Base-by-base conservation (phyloP, 2,329 filamentous ascomycete genomes). In the Metarhizium sp. region DNA sequence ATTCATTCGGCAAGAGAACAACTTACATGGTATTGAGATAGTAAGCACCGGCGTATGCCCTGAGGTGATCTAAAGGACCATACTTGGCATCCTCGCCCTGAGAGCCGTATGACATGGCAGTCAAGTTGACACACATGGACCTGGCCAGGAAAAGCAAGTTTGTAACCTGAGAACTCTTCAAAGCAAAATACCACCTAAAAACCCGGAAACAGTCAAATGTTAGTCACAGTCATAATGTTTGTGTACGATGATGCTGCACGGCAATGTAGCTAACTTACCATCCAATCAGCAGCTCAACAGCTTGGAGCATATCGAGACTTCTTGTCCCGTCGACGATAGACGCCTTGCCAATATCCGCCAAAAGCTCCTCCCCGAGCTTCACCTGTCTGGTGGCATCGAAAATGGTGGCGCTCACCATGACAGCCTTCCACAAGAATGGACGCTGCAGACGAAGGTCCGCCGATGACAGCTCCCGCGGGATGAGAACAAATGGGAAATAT, bases 21-120 rank as follows among this genome's bases (percentile, higher is more conserved):
- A 67, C 74, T 62, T 57, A 78, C 75, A 76, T 60, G 6, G 76
- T 76, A 34, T 77, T 75, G 4, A 79, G 60, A 54, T 79, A 80
- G 56, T 78, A 80, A 4, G 74, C 75, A 2, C 75, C 77, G 0
- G 71, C 70, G 61, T 76, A 78, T 0, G 76, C 75, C 48, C 78
- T 69, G 65, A 78, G 71, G 49, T 72, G 64, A 55, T 79, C 75
- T 10, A 78, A 59, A 25, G 65, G 66, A 1, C 61, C 59, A 46
- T 66, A 67, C 32, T 60, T 62, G 14, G 61, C 25, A 56, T 61
- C 62, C 16, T 59, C 61, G 0, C 63, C 60, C 50, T 75, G 58
- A 11, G 57, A 59, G 4, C 58, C 58, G 34, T 58, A 60, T 6
- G 59, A 59, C 54, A 60, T 60, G 52, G 72, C 69, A 8, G 69